phyloP scores from a whole-genome alignment of 495 filamentous ascomycete genomes.

The Apodospora peruviana region DNA sequence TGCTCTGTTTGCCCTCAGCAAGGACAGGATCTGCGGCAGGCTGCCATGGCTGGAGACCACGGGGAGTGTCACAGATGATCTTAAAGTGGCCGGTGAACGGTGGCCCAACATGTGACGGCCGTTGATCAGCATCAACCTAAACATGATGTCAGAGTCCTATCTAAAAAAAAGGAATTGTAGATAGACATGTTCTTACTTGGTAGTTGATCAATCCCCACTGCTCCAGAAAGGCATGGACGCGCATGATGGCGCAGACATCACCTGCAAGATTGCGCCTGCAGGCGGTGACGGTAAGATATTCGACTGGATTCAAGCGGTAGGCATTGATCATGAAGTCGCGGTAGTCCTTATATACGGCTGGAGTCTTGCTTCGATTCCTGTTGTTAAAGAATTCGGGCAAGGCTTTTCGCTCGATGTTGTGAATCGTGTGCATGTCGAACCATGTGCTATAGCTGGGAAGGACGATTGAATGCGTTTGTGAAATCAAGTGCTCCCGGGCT shows the following conservation, averaged over 20 bases:
- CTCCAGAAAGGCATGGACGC: slow-evolving; percentile 96
- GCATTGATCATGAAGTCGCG: slow-evolving; percentile 99
- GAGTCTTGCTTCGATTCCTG: slow-evolving; percentile 95
- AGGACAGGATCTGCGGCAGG: slow-evolving; percentile 71
- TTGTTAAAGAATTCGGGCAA: slow-evolving; percentile 97
- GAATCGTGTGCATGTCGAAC: slow-evolving; percentile 95
- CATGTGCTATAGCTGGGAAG: slow-evolving; percentile 93
- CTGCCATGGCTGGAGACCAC: slow-evolving; percentile 91
- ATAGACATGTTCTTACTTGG: slow-evolving; percentile 56
- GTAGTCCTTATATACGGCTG: slow-evolving; percentile 97
- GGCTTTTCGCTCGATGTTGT: slow-evolving; percentile 83
- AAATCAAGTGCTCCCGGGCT: slow-evolving; percentile 83
- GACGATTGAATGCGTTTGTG: slow-evolving; percentile 89
- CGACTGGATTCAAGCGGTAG: slow-evolving; percentile 87
- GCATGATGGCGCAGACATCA: slow-evolving; percentile 98
- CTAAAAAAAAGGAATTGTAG: not conserved
- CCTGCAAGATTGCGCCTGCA: slow-evolving; percentile 92
- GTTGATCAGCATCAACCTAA: slow-evolving; percentile 90
- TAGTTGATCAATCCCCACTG: slow-evolving; percentile 99
- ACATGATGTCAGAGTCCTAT: slow-evolving; percentile 16
- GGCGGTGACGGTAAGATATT: slow-evolving; percentile 97
- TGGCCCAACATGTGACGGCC: slow-evolving; percentile 91
- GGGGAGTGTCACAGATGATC: slow-evolving; percentile 87
- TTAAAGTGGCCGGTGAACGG: slow-evolving; percentile 97
- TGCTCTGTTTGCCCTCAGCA: slow-evolving; percentile 61